Base-by-base conservation (phyloP, 129 eudicot genomes). In the Daucus carota region DNA sequence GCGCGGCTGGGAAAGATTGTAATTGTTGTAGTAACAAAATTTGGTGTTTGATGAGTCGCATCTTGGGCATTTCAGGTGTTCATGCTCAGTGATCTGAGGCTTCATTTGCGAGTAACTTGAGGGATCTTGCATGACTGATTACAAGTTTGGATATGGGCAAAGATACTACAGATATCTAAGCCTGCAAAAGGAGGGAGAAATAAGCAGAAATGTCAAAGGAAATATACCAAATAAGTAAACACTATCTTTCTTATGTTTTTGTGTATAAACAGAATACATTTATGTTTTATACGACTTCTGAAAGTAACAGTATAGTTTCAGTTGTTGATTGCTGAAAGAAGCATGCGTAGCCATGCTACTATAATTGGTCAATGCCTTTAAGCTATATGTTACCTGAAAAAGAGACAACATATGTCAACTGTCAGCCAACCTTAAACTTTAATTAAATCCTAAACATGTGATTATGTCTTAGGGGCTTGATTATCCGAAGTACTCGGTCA, bases 1-100 rank as follows among this genome's bases (percentile, higher is more conserved):
- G 70, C 70, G 70, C n/a, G 70, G 70, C 41, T 65, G 70, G 40
- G 70, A 65, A 7, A 65, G 70, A 65, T 65, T 65, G 41, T 65
- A 65, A 15, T 65, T 65, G 41, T 65, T 65, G 70, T 65, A 65
- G 70, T 65, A 65, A 65, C 70, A 65, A 65, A 65, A 65, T 31
- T 65, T 65, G 40, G 70, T 65, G 70, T 65, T 65, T 15, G n/a
- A 14, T 29, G 70, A 65, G n/a, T 65, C 70, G 5, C 70, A 65
- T 65, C 70, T 65, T 13, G 70, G 70, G 41, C 70, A 65, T 31
- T 65, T 65, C 70, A 65, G n/a, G 38, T 65, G 70, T 65, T 65
- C 38, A 28, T 65, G 70, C 12, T 65, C 70, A 65, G 70, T 22
- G 40, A 65, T 17, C 40, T 65, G 70, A 15, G 70, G 41, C 31